Base-by-base conservation (phyloP, 176 grass and related monocot species). In the Pharus latifolius region DNA sequence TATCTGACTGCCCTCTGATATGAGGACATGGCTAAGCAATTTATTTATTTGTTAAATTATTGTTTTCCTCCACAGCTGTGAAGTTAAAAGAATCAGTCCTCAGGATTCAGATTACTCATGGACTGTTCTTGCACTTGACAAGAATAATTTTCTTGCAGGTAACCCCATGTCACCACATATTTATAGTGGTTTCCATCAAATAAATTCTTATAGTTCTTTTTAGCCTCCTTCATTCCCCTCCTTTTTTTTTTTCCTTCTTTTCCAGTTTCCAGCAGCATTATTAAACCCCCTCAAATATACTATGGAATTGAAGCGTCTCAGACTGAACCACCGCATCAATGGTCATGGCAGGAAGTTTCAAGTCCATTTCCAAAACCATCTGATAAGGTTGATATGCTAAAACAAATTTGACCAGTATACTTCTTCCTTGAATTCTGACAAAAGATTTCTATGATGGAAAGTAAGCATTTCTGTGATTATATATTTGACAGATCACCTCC, bases 71-170 rank as follows among this genome's bases (percentile, higher is more conserved):
- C 19, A 47, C 73, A 98, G 95, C 35, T 47, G 76, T 62, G 30
- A 91, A 85, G 78, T 98, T 46, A 72, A 47, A 54, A 78, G 70
- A 80, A 8, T 91, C 66, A 98, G 63, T 72, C 81, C 95, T 5
- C 63, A 88, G 48, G 79, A 98, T 38, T 84, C 90, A 32, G 81
- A 84, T 57, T 82, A 87, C 61, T 91, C 95, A 65, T 98, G 89
- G 89, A 77, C 81, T 59, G 27, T 91, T 88, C 89, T 98, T 78
- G 90, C 90, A 81, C 74, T 94, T 64, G 81, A 98, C 76, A 91
- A 80, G 48, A 63, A 93, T 59, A 85, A 88, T 78, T 74, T 98
- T 88, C 75, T 98, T 93, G 81, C 95, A 37, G 87, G 95, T 91
- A 86, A 78, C 15, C 33, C 15, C 51, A 65, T 69, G 22, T 33